Percentiles rank a stretch among this genome's conserved stretches.
Conservation (phyloP, 805 yeast species). For the Metschnikowia koreensis region DNA sequence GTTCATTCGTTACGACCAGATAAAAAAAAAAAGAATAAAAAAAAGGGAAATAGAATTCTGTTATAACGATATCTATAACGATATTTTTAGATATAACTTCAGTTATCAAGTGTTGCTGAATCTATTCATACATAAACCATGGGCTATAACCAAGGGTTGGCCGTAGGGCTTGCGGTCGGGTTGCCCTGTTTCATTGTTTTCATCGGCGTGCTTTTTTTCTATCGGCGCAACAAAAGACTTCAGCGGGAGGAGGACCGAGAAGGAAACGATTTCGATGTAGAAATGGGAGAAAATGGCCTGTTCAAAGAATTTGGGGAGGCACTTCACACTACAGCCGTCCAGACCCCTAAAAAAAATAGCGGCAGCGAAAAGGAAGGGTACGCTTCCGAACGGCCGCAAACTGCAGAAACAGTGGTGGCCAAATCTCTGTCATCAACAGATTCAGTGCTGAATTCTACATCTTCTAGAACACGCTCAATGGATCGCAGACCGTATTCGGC, state of each 20-base stretch:
- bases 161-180: constrained; percentile 44
- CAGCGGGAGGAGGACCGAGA: constrained; percentile 33
- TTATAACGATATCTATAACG: too few species aligned
- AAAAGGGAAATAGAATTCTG: too few species aligned
- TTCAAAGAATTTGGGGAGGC: constrained; percentile 37
- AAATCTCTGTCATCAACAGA: constrained; percentile 3
- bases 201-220: constrained; percentile 23
- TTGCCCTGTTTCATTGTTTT: constrained; percentile 35
- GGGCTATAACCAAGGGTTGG: constrained; percentile 22
- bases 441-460: not conserved
- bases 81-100: too few species aligned
- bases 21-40: too few species aligned
- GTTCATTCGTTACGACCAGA: too few species aligned
- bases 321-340: constrained; percentile 27
- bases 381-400: not conserved
- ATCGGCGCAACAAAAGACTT: constrained; percentile 30
- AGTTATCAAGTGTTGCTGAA: too few species aligned
- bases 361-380: not conserved
- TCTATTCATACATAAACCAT: not conserved
- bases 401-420: constrained; percentile 2
- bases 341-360: not conserved
- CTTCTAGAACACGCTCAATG: not conserved
- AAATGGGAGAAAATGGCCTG: constrained; percentile 35
- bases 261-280: constrained; percentile 32
- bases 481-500: not conserved